Evolutionary conservation across 225 moss, liverwort and hornwort species (phyloP).

Genomic region (Neckera pumila): DNA sequence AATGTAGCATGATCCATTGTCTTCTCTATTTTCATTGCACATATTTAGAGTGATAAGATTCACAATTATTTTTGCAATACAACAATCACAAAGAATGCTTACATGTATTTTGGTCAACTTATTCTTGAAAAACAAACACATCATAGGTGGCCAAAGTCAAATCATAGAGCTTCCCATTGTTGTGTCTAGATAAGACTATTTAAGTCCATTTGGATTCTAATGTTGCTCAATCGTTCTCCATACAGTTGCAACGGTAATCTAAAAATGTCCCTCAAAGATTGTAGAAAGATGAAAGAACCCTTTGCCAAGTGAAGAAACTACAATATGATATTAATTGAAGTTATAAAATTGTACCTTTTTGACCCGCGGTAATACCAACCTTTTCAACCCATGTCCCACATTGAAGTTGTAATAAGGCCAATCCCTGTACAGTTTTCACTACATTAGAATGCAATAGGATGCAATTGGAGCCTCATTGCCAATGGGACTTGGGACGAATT

Average conservation of each 20-base stretch:
- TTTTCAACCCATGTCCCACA: background rate
- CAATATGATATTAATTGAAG: background rate
- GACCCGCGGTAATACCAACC: background rate
- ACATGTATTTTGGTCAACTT: background rate
- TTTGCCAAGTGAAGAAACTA: background rate
- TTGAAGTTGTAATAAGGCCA: background rate
- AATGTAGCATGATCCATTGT: background rate
- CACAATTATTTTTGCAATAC: background rate
- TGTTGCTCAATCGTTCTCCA: no score
- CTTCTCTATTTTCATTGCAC: background rate
- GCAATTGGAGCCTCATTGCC: background rate
- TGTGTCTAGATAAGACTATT: background rate
- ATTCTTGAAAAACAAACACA: background rate
- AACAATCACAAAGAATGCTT: background rate
- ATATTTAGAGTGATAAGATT: background rate
- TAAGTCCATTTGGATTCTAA: background rate
- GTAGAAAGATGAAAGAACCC: background rate
- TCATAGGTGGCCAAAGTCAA: no score
- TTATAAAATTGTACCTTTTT: accelerated
- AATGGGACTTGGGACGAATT: background rate
- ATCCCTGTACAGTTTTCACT: background rate
- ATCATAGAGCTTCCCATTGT: background rate
- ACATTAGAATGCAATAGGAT: background rate
- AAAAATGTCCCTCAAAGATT: background rate
- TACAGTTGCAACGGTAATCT: accelerated